Base-by-base conservation (phyloP, 352 stramenopile genomes). In the Pythium phragmiticola region DNA sequence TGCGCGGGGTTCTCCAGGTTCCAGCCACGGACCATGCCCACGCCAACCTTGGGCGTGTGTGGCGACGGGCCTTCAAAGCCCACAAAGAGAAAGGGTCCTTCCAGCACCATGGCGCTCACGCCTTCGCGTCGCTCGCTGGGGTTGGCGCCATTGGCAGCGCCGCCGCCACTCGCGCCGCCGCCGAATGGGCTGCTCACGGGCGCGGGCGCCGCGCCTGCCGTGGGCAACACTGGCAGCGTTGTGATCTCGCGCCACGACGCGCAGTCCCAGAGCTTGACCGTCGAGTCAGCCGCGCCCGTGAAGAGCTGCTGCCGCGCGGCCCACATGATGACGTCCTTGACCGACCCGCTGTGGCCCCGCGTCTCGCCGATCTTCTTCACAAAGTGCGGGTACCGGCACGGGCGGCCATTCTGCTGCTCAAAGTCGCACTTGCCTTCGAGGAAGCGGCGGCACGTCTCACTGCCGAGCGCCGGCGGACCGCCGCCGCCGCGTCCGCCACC, bases 321-420 rank as follows among this genome's bases (percentile, higher is more conserved):
- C 86, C 86, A 94, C 73, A 94, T 86, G 28, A 73, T 78, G 43
- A 92, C 82, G 61, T 94, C 86, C 63, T 92, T 92, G 61, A 94
- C 77, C 11, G 82, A 58, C 37, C 78, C 77, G 45, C 42, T 86
- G 68, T 94, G 86, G 26, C 86, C 86, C 42, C 77, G 80, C 1
- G 84, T 89, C 70, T 89, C 82, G 37, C 86, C 86, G 59, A 95
- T 89, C 52, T 87, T 91, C 75, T 89, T 87, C 58, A 91, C 70
- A 56, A 95, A 89, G 72, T 95, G 86, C 58, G 84, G 84, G 68
- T 75, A 90, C 59, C 83, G 81, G 52, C 86, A 95, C 51, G 80
- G 77, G 16, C 81, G 77, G 30, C 82, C 80, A 41, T 78, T 77
- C 26, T 60, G 42, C 43, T 65, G 55, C 47, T 79, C 73, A 53